Evolutionary conservation across 768 basidiomycete genomes (phyloP), one percentile per base, ranked within the genome.

Genomic region (Lactarius akahatsu): DNA sequence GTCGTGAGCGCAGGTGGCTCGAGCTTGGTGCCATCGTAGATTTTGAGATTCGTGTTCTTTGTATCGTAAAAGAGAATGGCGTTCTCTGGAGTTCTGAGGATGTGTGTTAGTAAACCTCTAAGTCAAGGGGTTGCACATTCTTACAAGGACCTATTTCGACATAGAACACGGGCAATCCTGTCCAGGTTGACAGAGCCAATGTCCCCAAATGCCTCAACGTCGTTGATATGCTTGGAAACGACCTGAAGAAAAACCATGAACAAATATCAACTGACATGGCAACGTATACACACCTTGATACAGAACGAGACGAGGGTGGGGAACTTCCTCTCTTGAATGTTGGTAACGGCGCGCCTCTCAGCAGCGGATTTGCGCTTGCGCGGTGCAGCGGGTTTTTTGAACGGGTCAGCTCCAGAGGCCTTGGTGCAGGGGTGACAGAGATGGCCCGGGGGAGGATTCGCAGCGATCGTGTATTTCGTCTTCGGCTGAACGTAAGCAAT

Each of bases 1-100:
- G 91, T 84, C 45, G 80, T 79, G 54, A 95, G 82, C 4, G 90
- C 88, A 3, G 85, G 78, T 0, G 91, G 81, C 0, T 82, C 75
- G 34, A 99, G 82, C 45, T 87, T 89, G 0, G 96, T 97, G 50
- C 88, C 90, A 77, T 99, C 97, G 72, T 92, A 96, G 45, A 99
- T 77, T 0, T 82, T 85, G 40, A 99, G 79, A 10, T 78, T 81
- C 4, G 81, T 80, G 69, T 94, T 90, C 28, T 83, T 77, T 1
- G 85, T 78, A 65, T 88, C 88, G 73, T 97, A 96, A 78, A 99
- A 98, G 13, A 99, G 78, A 28, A 81, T 83, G 0, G 85, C 92
- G 66, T 94, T 97, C 65, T 93, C 85, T 0, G 85, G 76, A 0
- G 89, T 95, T 66, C 94, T 94, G 63, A 58, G 26, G 28, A 62